Conservation (phyloP, 305 asterid genomes). For the Rubia peregrina region DNA sequence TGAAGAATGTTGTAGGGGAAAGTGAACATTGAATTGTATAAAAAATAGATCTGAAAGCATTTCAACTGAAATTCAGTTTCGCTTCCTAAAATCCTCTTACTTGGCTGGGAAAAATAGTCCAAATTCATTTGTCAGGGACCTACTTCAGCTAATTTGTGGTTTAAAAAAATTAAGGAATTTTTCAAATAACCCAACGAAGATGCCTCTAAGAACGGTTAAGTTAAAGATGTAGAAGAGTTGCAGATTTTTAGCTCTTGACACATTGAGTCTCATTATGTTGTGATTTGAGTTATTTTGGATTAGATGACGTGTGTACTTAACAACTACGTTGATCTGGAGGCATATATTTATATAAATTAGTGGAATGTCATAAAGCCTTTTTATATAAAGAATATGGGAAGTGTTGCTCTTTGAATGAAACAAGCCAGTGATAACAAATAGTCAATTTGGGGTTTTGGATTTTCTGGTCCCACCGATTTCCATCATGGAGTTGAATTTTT, state of each 20-base stretch:
- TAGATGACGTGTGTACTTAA: constrained; percentile 86
- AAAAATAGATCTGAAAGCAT: constrained; percentile 58
- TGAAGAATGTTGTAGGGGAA: constrained; percentile 87
- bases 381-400: too few relatives aligned
- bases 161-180: neutral
- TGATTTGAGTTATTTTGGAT: constrained; percentile 91
- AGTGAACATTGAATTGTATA: constrained; percentile 84
- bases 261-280: constrained; percentile 75
- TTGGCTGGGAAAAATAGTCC: neutral
- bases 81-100: neutral
- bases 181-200: too few relatives aligned
- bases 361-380: too few relatives aligned
- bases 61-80: too few relatives aligned
- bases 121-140: neutral
- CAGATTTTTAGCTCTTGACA: constrained; percentile 47
- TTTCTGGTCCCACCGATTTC: too few relatives aligned
- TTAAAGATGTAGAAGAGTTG: constrained; percentile 12
- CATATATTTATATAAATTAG: constrained; percentile 4
- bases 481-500: too few relatives aligned
- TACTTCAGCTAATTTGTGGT: too few relatives aligned
- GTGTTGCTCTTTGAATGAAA: too few relatives aligned
- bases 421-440: too few relatives aligned
- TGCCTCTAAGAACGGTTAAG: too few relatives aligned
- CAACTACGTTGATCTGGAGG: constrained; percentile 79
- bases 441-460: too few relatives aligned